These are phyloP conservation scores for Trametes villosa DNA, from an alignment of 768 basidiomycete species.

Conservation along the genomic window DNA sequence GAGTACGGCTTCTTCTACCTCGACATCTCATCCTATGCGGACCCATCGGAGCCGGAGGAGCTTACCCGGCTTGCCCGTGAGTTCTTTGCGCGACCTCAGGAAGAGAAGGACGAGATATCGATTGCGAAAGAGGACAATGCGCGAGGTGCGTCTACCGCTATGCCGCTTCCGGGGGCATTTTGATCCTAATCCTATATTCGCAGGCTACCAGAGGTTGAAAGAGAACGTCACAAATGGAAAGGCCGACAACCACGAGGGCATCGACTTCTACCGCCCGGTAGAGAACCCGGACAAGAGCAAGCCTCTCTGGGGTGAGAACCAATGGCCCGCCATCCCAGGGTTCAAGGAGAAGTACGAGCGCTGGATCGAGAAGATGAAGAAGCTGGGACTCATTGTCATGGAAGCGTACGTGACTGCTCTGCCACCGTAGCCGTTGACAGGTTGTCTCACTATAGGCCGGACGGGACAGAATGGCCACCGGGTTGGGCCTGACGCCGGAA, in stretches of 20 bases:
- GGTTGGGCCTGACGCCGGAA: conserved; percentile 69
- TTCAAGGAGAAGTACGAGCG: conserved; percentile 68
- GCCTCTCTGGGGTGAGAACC: conserved; percentile 84
- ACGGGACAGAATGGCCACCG: conserved; percentile 82
- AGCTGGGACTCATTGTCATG: conserved; percentile 80
- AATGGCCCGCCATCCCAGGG: conserved; percentile 69
- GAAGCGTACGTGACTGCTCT: conserved; percentile 63
- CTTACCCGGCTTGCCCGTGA: conserved; percentile 64
- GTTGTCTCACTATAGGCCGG: too few species aligned
- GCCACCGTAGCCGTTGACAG: not conserved
- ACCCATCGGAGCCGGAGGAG: conserved; percentile 63
- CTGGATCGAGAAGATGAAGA: conserved; percentile 89
- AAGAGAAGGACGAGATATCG: conserved; percentile 64
- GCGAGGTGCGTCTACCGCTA: conserved; percentile 55
- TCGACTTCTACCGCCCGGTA: conserved; percentile 83
- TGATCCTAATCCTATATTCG: not conserved
- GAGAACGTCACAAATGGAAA: conserved; percentile 89
- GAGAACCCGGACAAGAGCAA: conserved; percentile 69
- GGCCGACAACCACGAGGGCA: conserved; percentile 82
- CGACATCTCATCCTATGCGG: conserved; percentile 63
- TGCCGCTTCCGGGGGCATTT: not conserved
- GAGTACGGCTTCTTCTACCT: conserved; percentile 92
- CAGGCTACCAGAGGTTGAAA: conserved; percentile 80
- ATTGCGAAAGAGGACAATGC: conserved; percentile 72
- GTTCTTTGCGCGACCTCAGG: conserved; percentile 74